Conservation (phyloP, 331 rosid genomes). For the Pyracantha coccinea region DNA sequence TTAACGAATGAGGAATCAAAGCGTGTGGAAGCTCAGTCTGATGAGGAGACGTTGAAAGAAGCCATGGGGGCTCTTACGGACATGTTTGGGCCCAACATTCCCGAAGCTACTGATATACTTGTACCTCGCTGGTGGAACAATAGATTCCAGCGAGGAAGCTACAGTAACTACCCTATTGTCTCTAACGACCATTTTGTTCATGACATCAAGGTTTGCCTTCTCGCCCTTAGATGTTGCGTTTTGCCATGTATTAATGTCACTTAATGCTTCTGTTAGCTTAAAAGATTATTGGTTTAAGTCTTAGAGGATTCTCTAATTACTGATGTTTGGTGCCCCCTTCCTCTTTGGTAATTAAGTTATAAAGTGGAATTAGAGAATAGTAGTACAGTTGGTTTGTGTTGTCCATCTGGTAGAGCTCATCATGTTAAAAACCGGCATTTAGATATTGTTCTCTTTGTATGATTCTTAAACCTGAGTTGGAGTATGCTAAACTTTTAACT, state of each 20-base stretch:
- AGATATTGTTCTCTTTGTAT: too few species aligned
- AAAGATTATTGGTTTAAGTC: too few species aligned
- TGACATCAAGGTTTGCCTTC: slow-evolving; percentile 57
- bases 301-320: too few species aligned
- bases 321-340: too few species aligned
- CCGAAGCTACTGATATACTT: slow-evolving; percentile 69
- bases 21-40: slow-evolving; percentile 86
- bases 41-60: slow-evolving; percentile 64
- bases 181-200: slow-evolving; percentile 44
- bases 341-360: too few species aligned
- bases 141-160: slow-evolving; percentile 94
- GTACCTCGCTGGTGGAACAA: slow-evolving; percentile 92
- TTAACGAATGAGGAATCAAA: slow-evolving; percentile 89
- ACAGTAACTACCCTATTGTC: slow-evolving; percentile 82
- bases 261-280: background rate
- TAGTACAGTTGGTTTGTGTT: too few species aligned
- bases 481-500: too few species aligned
- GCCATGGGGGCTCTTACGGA: slow-evolving; percentile 78
- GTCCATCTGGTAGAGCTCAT: too few species aligned
- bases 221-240: background rate
- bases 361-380: too few species aligned
- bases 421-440: too few species aligned
- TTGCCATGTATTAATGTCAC: background rate
- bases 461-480: too few species aligned
- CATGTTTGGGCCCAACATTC: slow-evolving; percentile 78